These are phyloP conservation scores for Stagonosporopsis chrysanthemi DNA, from an alignment of 2,329 filamentous ascomycete species.

Conservation along the genomic window DNA sequence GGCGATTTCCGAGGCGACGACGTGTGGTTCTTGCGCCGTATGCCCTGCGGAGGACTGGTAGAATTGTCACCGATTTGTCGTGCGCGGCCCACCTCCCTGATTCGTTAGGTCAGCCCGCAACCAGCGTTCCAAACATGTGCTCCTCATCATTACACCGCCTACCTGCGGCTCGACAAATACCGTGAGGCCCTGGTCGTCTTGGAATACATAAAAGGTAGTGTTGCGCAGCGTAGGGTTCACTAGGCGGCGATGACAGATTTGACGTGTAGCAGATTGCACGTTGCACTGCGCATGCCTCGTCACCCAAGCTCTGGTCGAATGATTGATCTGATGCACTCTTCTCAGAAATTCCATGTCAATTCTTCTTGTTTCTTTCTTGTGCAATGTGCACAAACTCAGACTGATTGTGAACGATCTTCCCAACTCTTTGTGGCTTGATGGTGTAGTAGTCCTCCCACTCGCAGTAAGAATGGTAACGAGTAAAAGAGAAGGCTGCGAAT, in stretches of 20 bases:
- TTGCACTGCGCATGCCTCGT: constrained; percentile 25
- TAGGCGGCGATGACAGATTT: constrained; percentile 10
- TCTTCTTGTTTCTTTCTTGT: neutral
- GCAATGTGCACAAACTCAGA: neutral
- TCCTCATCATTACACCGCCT: constrained; percentile 12
- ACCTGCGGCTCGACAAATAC: constrained; percentile 13
- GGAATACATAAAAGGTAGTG: constrained; percentile 4
- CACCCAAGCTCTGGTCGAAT: constrained; percentile 6
- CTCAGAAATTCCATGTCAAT: neutral
- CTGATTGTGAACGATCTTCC: neutral
- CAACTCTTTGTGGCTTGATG: neutral
- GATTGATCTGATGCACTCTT: neutral
- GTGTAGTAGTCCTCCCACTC: too few relatives aligned
- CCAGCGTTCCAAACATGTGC: constrained; percentile 7
- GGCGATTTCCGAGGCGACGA: constrained; percentile 18
- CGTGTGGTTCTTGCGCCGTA: constrained; percentile 16
- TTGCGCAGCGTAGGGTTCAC: constrained; percentile 10
- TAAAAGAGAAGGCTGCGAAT: neutral
- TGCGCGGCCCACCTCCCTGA: constrained; percentile 17
- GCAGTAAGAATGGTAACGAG: neutral
- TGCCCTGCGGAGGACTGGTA: constrained; percentile 15
- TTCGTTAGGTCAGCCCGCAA: constrained; percentile 9
- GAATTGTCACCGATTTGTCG: constrained; percentile 22
- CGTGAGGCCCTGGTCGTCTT: constrained; percentile 3
- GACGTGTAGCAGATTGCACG: constrained; percentile 19